Evolutionary conservation across 2,329 filamentous ascomycete genomes (phyloP).

Genomic region (Fusarium sp.): DNA sequence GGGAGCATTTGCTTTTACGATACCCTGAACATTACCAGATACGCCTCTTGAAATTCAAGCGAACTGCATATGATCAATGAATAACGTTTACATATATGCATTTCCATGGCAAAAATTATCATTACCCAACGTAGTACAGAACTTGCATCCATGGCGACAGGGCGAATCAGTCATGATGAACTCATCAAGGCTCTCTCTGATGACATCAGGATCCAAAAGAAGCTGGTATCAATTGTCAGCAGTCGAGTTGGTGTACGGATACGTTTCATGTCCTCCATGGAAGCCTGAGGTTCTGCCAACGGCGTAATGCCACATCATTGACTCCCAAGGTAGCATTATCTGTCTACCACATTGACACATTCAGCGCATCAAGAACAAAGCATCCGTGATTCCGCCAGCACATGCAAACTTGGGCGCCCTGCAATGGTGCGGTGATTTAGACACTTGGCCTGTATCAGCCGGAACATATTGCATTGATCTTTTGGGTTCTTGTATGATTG

Average conservation of each 20-base stretch:
- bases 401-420: background rate
- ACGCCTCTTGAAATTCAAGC: background rate
- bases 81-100: background rate
- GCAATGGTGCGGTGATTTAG: background rate
- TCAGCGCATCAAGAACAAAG: background rate
- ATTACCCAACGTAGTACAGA: background rate
- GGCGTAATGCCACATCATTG: constrained; percentile 37
- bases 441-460: constrained; percentile 5
- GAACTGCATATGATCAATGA: background rate
- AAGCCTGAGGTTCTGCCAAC: constrained; percentile 28
- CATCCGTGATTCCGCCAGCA: constrained; percentile 13
- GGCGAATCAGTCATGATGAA: background rate
- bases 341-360: constrained; percentile 16
- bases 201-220: background rate
- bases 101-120: background rate
- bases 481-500: background rate
- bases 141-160: background rate
- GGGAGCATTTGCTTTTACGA: constrained; percentile 21
- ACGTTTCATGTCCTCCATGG: constrained; percentile 9
- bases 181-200: background rate
- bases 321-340: constrained; percentile 18
- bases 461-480: background rate
- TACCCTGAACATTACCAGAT: constrained; percentile 18
- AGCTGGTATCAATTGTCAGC: background rate
- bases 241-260: background rate